Percentiles rank a stretch among this genome's conserved stretches.
phyloP scores from a whole-genome alignment of 2,329 filamentous ascomycete genomes.

The Cladosporium austrohemisphaericum region DNA sequence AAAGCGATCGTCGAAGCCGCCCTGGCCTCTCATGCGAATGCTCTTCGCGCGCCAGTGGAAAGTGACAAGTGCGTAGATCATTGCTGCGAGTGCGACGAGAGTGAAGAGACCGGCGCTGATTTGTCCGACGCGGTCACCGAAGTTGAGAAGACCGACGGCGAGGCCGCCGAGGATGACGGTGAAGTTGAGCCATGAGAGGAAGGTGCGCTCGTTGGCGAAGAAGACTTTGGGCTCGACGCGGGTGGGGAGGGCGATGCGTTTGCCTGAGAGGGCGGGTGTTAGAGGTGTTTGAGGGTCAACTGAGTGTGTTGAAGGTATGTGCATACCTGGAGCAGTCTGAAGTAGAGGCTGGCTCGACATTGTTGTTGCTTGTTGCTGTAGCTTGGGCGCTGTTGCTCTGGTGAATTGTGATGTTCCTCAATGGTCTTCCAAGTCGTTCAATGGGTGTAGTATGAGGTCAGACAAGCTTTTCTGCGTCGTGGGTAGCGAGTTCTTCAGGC shows the following conservation, averaged over 20 bases:
- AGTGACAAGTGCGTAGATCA: constrained; percentile 90
- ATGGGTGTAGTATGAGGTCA: too few species aligned
- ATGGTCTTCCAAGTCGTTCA: too few species aligned
- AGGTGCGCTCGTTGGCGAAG: constrained; percentile 99
- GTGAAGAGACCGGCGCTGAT: constrained; percentile 95
- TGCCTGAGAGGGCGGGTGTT: constrained; percentile 57
- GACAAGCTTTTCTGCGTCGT: too few species aligned
- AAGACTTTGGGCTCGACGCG: constrained; percentile 99
- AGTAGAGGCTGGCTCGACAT: constrained; percentile 98
- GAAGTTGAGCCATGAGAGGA: constrained; percentile 99
- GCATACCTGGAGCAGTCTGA: constrained; percentile 81
- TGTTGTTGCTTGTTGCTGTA: too few species aligned
- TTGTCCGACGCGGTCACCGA: constrained; percentile 89
- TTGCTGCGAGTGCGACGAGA: constrained; percentile 85
- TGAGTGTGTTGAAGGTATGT: too few species aligned
- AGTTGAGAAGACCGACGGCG: constrained; percentile 95
- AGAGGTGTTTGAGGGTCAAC: too few species aligned
- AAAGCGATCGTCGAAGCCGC: constrained; percentile 93
- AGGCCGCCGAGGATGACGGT: constrained; percentile 96
- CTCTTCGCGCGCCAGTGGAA: constrained; percentile 97
- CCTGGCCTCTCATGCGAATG: constrained; percentile 85
- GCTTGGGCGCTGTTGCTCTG: constrained; percentile 7
- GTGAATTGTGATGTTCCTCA: too few species aligned
- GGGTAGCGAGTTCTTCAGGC: too few species aligned
- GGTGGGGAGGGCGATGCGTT: constrained; percentile 95